Base-by-base conservation (phyloP, 495 filamentous ascomycete genomes). In the Saxispiralis lemnorum region DNA sequence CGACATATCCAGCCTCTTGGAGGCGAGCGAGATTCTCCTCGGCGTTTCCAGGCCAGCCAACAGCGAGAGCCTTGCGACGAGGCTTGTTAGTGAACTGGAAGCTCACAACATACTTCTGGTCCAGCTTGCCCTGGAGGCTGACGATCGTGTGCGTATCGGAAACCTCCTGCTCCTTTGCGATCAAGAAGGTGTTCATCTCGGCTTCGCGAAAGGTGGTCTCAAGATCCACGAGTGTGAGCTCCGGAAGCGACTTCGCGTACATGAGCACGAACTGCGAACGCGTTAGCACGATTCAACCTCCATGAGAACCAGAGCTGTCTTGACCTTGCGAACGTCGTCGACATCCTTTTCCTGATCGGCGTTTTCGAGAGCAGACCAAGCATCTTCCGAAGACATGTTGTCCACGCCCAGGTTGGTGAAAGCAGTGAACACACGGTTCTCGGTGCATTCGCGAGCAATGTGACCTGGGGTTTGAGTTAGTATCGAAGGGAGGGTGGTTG, bases 11-110 rank as follows among this genome's bases (percentile, higher is more conserved):
- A 31, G 81, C 80, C 56, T 87, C 69, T 17, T 51, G 60, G 13
- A 94, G 69, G 32, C 86, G 85, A 48, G 73, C 67, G 1, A 81
- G 32, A 48, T 93, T 93, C 39, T 89, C 78, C 21, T 79, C 78
- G 0, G 62, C 41, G 14, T 65, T 57, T 9, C 57, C 51, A 7
- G 85, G 86, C 79, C 81, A 93, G 16, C 64, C 58, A 11, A 72
- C 64, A n/a, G 63, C 58, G 9, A 69, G 58, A 39, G 68, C 73
- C 1, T 68, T 68, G 24, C 87, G 80, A 18, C 66, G 66, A 0
- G 83, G 73, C 51, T 79, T 79, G 16, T 63, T 52, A 31, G 63
- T 66, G 53, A 73, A 77, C 47, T 73, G 77, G 52, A 81, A 82
- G 0, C 72, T 71, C 46, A 93, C 74, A 11, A 71, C 66, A 54